Conservation (phyloP, 345 rosid species). For the Barbarea vulgaris region DNA sequence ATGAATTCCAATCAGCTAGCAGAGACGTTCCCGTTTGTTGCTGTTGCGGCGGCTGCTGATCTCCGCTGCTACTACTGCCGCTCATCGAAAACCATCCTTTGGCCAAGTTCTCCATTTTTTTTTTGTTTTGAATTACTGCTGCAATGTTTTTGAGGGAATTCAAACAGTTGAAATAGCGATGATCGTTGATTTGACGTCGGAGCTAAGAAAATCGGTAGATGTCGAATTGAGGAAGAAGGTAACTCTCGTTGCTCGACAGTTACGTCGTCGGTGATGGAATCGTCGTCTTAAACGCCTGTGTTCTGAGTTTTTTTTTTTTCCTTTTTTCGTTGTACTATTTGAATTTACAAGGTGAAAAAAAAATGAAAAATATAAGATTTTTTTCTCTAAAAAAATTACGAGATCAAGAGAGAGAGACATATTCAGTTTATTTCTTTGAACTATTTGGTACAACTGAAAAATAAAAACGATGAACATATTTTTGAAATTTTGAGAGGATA, state of each 20-base stretch:
- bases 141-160: neutral
- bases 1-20: slow-evolving; percentile 12
- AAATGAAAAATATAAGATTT: too few relatives aligned
- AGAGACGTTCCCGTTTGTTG: neutral
- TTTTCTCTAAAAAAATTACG: too few relatives aligned
- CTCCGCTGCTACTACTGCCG: slow-evolving; percentile 16
- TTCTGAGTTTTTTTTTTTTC: neutral
- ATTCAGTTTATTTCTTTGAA: too few relatives aligned
- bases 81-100: slow-evolving; percentile 12
- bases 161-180: neutral
- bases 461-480: too few relatives aligned
- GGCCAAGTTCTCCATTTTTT: neutral
- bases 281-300: neutral
- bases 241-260: neutral
- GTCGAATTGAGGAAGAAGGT: neutral
- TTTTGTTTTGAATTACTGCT: neutral
- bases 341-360: too few relatives aligned
- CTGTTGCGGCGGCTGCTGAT: neutral
- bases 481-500: too few relatives aligned
- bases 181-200: neutral
- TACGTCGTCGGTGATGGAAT: neutral
- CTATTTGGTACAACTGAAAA: too few relatives aligned
- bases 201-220: neutral
- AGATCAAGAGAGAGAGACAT: too few relatives aligned
- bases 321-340: too few relatives aligned